Evolutionary conservation across 2,329 filamentous ascomycete species (phyloP), one percentile per base, ranked within the genome.

Genomic region (Cryphonectria nitschkei): DNA sequence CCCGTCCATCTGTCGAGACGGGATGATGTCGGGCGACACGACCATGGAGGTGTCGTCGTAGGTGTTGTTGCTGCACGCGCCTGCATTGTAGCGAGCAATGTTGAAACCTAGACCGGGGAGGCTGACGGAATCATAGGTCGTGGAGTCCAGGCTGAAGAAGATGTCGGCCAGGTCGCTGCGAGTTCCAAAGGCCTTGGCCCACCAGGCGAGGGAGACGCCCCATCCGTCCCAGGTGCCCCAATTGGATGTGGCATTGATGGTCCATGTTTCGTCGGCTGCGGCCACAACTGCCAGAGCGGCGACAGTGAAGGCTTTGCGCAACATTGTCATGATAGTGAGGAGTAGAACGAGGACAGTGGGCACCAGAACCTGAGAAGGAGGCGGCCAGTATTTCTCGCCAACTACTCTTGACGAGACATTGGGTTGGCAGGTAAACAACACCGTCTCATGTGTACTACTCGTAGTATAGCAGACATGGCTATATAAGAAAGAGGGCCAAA

Each of bases 191-290:
- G 77, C 77, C 43, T 76, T 78, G 1, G 81, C 82, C 82, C 82
- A 84, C 82, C 82, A 84, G 11, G 82, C 81, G 1, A 84, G 77
- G 16, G 81, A 82, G 0, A 79, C 80, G 16, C 82, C 82, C 81
- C 81, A 84, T 65, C 82, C 82, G 68, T 84, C 81, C 82, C 82
- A 84, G 0, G 75, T 80, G 26, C 82, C 82, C 72, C 78, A 81
- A 73, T 80, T 80, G 22, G 79, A 77, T 5, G 75, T 74, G 14
- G 79, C 71, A 50, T 76, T 75, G 66, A 81, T 79, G 29, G 76
- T 78, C 43, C 77, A 79, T 19, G 78, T 80, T 8, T 74, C 70
- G 70, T 81, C 79, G 16, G 76, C 78, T 26, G 67, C 67, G 46
- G 19, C 54, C 26, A 19, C 14, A 32, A 8, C 26, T 13, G 26